These are phyloP conservation scores for Aspergillus flavus DNA, from an alignment of 2,329 filamentous ascomycete genomes.

Conservation along the genomic window DNA sequence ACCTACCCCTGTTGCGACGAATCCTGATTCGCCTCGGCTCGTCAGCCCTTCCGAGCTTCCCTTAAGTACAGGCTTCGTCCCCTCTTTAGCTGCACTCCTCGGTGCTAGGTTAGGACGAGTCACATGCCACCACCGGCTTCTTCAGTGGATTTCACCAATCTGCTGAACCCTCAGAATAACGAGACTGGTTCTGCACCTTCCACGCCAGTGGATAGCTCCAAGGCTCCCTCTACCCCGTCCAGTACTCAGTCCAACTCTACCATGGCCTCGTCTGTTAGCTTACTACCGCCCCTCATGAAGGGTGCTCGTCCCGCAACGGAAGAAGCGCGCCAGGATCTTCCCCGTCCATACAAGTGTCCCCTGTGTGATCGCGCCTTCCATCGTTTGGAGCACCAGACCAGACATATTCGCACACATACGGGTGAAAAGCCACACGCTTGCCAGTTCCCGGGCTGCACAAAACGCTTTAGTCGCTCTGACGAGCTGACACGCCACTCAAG, in stretches of 20 bases:
- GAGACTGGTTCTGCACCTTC: constrained; percentile 25
- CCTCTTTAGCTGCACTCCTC: constrained; percentile 18
- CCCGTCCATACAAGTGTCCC: constrained; percentile 96
- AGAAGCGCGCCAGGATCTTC: constrained; percentile 71
- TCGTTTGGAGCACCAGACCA: constrained; percentile 88
- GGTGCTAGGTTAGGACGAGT: constrained; percentile 32
- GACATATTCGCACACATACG: constrained; percentile 94
- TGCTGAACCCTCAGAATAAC: constrained; percentile 66
- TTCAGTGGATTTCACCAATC: constrained; percentile 74
- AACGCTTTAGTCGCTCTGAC: constrained; percentile 94
- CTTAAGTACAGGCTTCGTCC: constrained; percentile 19
- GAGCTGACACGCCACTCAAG: constrained; percentile 95
- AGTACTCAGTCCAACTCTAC: constrained; percentile 31
- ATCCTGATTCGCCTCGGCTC: constrained; percentile 26
- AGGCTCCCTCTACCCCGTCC: constrained; percentile 31
- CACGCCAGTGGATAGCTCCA: constrained; percentile 26
- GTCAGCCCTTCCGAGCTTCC: constrained; percentile 18
- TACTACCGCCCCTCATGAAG: constrained; percentile 48
- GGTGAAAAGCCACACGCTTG: constrained; percentile 98
- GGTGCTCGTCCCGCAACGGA: constrained; percentile 62
- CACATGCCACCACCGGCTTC: constrained; percentile 77
- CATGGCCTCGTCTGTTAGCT: constrained; percentile 49
- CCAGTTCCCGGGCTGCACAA: constrained; percentile 92
- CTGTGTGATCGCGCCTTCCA: constrained; percentile 99
- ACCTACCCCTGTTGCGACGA: constrained; percentile 27